Conservation (phyloP, 768 basidiomycete species). For the Boletellus ananiceps region DNA sequence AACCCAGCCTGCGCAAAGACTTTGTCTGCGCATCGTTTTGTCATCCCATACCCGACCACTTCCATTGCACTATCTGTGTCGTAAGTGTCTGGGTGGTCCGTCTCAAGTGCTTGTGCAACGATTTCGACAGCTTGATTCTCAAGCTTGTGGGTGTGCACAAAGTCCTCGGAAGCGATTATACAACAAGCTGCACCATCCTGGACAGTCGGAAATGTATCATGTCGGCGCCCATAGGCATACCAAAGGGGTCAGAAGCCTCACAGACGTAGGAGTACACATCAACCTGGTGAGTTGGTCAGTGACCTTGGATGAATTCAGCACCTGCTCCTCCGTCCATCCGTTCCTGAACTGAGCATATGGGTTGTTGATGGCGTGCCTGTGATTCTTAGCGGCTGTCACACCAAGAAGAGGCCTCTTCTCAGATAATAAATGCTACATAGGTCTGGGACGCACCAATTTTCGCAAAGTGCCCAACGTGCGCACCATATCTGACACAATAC, state of each 20-base stretch:
- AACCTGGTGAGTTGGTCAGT: constrained; percentile 67
- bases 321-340: constrained; percentile 68
- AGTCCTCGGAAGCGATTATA: constrained; percentile 72
- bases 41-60: constrained; percentile 71
- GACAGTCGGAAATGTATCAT: background rate
- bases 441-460: constrained; percentile 55
- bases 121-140: constrained; percentile 87
- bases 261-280: constrained; percentile 86
- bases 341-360: constrained; percentile 80
- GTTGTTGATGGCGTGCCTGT: constrained; percentile 72
- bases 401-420: background rate
- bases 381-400: constrained; percentile 67
- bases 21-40: constrained; percentile 57
- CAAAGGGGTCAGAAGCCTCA: constrained; percentile 24
- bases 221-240: background rate
- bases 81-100: constrained; percentile 60
- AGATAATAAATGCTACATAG: background rate
- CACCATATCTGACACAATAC: constrained; percentile 68
- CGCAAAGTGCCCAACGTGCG: constrained; percentile 58
- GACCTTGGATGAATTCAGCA: constrained; percentile 61
- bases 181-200: constrained; percentile 74
- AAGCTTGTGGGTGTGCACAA: constrained; percentile 63
- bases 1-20: constrained; percentile 70
- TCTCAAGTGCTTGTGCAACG: constrained; percentile 55
- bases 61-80: constrained; percentile 68